A percentile compares a stretch with the other conserved stretches of the same genome.
Conservation (phyloP, 1,284 basidiomycete species). For the Cutaneotrichosporon sp. region DNA sequence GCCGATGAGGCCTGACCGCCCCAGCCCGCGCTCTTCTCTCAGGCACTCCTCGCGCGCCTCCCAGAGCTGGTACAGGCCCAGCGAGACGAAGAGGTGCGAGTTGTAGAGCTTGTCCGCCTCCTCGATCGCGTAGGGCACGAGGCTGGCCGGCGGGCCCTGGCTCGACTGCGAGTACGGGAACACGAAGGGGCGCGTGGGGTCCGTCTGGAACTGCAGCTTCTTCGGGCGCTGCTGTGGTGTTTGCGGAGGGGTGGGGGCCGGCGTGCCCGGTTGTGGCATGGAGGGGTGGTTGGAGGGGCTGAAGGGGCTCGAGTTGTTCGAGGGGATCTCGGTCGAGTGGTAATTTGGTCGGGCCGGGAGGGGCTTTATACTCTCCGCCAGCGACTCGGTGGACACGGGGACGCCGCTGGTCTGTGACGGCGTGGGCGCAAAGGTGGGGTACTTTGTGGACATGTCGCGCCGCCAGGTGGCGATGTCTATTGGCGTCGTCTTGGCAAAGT, state of each 20-base stretch:
- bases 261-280: constrained; percentile 66
- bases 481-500: constrained; percentile 78
- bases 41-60: constrained; percentile 91
- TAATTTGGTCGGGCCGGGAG: constrained; percentile 91
- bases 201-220: constrained; percentile 98
- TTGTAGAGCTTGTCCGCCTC: constrained; percentile 91
- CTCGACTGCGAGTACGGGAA: constrained; percentile 81
- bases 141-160: constrained; percentile 42
- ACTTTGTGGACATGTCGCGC: constrained; percentile 86
- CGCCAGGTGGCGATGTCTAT: constrained; percentile 84
- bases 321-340: constrained; percentile 57
- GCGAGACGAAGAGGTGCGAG: constrained; percentile 85
- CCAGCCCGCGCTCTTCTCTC: constrained; percentile 87
- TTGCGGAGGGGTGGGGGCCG: constrained; percentile 85
- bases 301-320: constrained; percentile 24
- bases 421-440: constrained; percentile 81
- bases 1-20: constrained; percentile 57
- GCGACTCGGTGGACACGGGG: constrained; percentile 58
- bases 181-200: constrained; percentile 90
- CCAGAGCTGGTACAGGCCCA: constrained; percentile 93
- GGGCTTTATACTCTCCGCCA: constrained; percentile 88
- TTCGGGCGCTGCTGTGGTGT: constrained; percentile 78
- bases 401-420: constrained; percentile 52
- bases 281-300: constrained; percentile 13
- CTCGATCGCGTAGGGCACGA: constrained; percentile 91